Conservation (phyloP, 768 basidiomycete species). For the Hortiboletus campestris region DNA sequence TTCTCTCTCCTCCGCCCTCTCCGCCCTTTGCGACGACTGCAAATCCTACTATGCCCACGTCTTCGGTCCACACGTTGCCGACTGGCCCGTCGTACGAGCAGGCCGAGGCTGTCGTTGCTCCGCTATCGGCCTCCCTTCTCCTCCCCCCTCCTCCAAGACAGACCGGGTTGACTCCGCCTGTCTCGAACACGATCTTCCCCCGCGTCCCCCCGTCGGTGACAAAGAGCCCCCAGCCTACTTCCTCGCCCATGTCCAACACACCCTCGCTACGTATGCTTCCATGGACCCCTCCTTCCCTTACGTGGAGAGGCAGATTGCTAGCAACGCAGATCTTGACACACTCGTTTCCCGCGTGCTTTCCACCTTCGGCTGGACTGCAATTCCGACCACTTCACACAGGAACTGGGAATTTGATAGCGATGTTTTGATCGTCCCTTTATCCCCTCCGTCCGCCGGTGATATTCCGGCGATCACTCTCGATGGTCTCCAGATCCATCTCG, state of each 20-base stretch:
- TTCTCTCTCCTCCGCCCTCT: conserved; percentile 35
- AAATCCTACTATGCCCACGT: conserved; percentile 52
- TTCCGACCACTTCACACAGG: conserved; percentile 12
- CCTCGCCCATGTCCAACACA: conserved; percentile 38
- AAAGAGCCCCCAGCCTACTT: conserved; percentile 33
- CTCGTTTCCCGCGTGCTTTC: conserved; percentile 40
- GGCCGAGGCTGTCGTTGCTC: conserved; percentile 48
- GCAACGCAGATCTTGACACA: conserved; percentile 41
- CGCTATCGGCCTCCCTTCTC: conserved; percentile 20
- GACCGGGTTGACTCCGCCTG: conserved; percentile 9
- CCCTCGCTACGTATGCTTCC: conserved; percentile 49
- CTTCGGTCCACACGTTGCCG: conserved; percentile 50
- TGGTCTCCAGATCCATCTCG: conserved; percentile 26
- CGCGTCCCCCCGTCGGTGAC: conserved; percentile 33
- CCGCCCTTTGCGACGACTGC: conserved; percentile 47
- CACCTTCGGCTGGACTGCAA: conserved; percentile 40
- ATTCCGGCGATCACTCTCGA: conserved; percentile 10
- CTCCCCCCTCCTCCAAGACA: conserved; percentile 6
- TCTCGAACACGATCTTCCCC: conserved; percentile 19
- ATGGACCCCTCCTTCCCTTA: conserved; percentile 33
- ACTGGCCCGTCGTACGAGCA: conserved; percentile 50
- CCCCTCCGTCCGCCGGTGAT: not conserved
- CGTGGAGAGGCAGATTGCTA: conserved; percentile 19
- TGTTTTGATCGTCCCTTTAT: conserved; percentile 22
- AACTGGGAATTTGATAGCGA: conserved; percentile 31